Evolutionary conservation across 345 rosid genomes (phyloP).

Genomic region (Theobroma cacao): DNA sequence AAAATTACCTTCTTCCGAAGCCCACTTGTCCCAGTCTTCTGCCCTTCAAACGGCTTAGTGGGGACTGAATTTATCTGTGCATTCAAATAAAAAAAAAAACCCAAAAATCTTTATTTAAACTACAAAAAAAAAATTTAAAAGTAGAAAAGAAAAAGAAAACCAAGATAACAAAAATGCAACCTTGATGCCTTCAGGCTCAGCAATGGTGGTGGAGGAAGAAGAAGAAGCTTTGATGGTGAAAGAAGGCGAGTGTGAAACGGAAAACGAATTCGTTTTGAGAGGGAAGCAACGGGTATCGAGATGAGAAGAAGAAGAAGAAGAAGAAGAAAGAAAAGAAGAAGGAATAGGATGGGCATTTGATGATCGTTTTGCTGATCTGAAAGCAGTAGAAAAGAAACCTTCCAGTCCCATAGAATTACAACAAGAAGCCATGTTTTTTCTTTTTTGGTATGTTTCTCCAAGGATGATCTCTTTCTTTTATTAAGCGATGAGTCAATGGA

Average conservation of each 20-base stretch:
- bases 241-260: conserved; percentile 16
- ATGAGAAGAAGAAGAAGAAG: conserved; percentile 26
- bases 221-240: conserved; percentile 43
- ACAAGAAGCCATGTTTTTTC: conserved; percentile 35
- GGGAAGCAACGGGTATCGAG: conserved; percentile 22
- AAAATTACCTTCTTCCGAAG: conserved; percentile 72
- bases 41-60: conserved; percentile 79
- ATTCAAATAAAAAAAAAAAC: neutral
- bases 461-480: neutral
- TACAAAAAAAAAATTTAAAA: neutral
- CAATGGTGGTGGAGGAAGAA: conserved; percentile 57
- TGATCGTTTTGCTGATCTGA: conserved; percentile 8
- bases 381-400: conserved; percentile 22
- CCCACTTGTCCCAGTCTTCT: conserved; percentile 85
- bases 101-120: neutral
- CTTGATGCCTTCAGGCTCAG: conserved; percentile 76
- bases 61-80: conserved; percentile 58
- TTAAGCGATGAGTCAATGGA: neutral
- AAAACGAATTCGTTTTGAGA: conserved; percentile 18
- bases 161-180: conserved; percentile 16
- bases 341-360: conserved; percentile 7
- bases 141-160: neutral
- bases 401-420: conserved; percentile 39
- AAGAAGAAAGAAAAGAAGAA: too few species aligned
- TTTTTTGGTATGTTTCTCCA: neutral